phyloP scores from a whole-genome alignment of 2,329 filamentous ascomycete species.

The Sporothrix brunneoviolacea region DNA sequence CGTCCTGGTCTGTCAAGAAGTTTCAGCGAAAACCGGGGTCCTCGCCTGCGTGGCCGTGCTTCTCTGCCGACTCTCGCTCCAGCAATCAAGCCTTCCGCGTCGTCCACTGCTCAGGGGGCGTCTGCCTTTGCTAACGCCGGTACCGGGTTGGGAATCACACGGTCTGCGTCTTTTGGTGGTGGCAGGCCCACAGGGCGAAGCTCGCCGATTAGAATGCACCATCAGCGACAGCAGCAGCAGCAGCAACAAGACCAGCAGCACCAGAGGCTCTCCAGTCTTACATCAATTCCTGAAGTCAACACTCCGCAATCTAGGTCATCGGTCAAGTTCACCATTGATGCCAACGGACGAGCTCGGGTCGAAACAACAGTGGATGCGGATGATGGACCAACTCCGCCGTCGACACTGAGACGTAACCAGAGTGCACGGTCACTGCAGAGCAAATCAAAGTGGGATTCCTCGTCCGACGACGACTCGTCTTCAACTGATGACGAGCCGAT shows the following conservation, averaged over 20 bases:
- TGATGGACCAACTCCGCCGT: constrained; percentile 21
- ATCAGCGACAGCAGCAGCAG: constrained; percentile 22
- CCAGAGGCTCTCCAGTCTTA: constrained; percentile 44
- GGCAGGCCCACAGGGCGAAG: constrained; percentile 39
- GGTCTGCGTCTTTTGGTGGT: constrained; percentile 29
- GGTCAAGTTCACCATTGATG: constrained; percentile 57
- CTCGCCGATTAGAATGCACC: constrained; percentile 47
- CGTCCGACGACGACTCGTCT: constrained; percentile 44
- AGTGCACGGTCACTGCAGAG: constrained; percentile 20
- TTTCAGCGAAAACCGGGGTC: constrained; percentile 46
- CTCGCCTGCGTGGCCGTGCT: constrained; percentile 34
- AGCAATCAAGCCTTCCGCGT: constrained; percentile 29
- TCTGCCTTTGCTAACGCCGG: constrained; percentile 14
- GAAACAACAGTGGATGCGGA: constrained; percentile 42
- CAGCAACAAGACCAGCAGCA: constrained; percentile 30
- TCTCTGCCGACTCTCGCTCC: constrained; percentile 43
- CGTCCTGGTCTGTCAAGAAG: constrained; percentile 48
- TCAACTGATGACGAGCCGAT: constrained; percentile 60
- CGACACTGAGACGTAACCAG: constrained; percentile 15
- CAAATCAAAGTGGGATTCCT: constrained; percentile 36
- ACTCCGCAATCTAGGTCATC: constrained; percentile 42
- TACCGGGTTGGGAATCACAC: constrained; percentile 26
- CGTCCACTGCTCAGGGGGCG: not conserved
- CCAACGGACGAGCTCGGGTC: constrained; percentile 52
- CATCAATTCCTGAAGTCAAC: constrained; percentile 49